Base-by-base conservation (phyloP, 176 grass and related monocot species). In the Pontederia crassipes region DNA sequence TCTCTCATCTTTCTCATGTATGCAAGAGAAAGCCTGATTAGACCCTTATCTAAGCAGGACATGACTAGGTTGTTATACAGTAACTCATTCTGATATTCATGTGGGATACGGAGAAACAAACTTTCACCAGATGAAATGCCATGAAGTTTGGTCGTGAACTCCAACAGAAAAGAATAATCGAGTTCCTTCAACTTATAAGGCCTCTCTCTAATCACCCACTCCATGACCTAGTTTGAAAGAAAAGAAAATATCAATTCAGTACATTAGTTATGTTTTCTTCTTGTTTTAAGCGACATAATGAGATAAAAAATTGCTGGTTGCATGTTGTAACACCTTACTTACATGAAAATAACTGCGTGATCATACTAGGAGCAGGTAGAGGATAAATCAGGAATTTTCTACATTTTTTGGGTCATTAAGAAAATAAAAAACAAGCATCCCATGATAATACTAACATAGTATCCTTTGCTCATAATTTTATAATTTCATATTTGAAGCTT, bases 1-100 rank as follows among this genome's bases (percentile, higher is more conserved):
- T 88, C 81, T 71, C 84, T 85, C 87, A 97, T 91, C 73, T 88
- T 97, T 86, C 76, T 91, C 93, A 85, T 91, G 84, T 91, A 97
- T n/a, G 75, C 77, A 0, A 85, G 80, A 14, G 87, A 85, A 67
- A 85, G 92, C 84, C 80, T 97, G 62, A 97, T 88, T 62, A 73
- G 67, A 52, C 77, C 69, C 69, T 71, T 52, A 73, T 91, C 87
- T 17, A 97, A 74, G 53, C 81, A 82, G 12, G 83, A 72, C 79
- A 91, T 88, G 28, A 91, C 78, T 67, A 97, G 87, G 59, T 91
- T 91, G 71, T 91, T 97, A 74, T 88, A 97, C 9, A 97, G 87
- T 71, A 97, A 78, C 53, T 88, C 83, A 18, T 97, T 97, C 45
- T 80, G 92, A 65, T 76, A 78, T 51, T 70, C 75, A 15, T 68